phyloP scores from a whole-genome alignment of 805 yeast species.

The Citeromyces nyonsensis region DNA sequence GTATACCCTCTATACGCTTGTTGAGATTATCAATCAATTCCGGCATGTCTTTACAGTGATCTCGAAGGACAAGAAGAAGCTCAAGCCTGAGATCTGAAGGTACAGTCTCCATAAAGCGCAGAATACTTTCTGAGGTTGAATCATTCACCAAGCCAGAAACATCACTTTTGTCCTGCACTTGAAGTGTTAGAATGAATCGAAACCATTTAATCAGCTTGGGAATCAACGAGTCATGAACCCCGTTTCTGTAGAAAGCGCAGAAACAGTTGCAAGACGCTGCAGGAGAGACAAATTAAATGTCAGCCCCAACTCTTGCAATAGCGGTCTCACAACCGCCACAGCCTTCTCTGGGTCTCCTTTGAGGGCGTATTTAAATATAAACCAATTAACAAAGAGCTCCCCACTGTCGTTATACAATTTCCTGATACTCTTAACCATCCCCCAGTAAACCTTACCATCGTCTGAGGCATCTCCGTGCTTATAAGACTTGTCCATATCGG shows the following conservation, averaged over 20 bases:
- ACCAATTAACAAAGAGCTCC: conserved; percentile 9
- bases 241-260: too few relatives aligned
- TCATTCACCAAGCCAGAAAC: too few relatives aligned
- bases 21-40: not conserved
- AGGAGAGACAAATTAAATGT: too few relatives aligned
- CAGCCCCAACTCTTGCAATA: too few relatives aligned
- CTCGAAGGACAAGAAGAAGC: not conserved
- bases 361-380: conserved; percentile 12
- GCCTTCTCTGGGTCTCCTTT: not conserved
- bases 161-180: too few relatives aligned
- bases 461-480: conserved; percentile 27
- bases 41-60: not conserved
- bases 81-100: too few relatives aligned
- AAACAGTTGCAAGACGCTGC: too few relatives aligned
- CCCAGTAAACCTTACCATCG: conserved; percentile 26
- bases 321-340: not conserved
- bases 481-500: conserved; percentile 19
- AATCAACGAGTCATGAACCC: too few relatives aligned
- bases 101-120: too few relatives aligned
- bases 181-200: too few relatives aligned
- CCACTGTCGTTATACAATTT: conserved; percentile 6
- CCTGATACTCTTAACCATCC: conserved; percentile 13
- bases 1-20: conserved; percentile 1
- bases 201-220: too few relatives aligned
- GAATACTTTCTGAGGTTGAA: too few relatives aligned